These are phyloP conservation scores for Epichloe scottii DNA, from an alignment of 2,329 filamentous ascomycete genomes.

Conservation along the genomic window DNA sequence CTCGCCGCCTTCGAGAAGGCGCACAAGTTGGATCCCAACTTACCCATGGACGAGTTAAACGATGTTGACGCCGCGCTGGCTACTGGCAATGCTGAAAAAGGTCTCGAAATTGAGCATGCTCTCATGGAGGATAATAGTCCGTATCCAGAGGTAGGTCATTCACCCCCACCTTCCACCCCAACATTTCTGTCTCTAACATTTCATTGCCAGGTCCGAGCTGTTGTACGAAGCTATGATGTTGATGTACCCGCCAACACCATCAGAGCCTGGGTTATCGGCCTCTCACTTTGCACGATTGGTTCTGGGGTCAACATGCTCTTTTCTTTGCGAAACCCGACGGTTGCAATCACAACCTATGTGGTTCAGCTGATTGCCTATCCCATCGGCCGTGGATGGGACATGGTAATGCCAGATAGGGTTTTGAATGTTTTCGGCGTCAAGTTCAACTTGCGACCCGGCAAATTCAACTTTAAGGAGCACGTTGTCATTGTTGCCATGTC, in stretches of 20 bases:
- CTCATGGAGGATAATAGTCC: conserved; percentile 53
- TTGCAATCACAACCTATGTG: conserved; percentile 48
- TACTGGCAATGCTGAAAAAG: conserved; percentile 41
- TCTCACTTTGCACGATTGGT: conserved; percentile 49
- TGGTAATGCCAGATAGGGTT: conserved; percentile 39
- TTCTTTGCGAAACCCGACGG: conserved; percentile 44
- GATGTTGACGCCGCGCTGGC: conserved; percentile 46
- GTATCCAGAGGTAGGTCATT: conserved; percentile 44
- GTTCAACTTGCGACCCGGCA: conserved; percentile 43
- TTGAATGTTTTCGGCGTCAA: conserved; percentile 39
- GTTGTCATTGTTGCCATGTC: conserved; percentile 52
- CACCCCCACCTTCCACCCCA: too few species aligned
- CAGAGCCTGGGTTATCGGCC: conserved; percentile 50
- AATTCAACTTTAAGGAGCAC: conserved; percentile 51
- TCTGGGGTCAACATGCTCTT: conserved; percentile 51
- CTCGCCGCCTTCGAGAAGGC: conserved; percentile 46
- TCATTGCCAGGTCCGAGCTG: conserved; percentile 42
- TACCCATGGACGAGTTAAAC: conserved; percentile 49
- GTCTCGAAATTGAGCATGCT: conserved; percentile 43
- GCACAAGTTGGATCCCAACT: conserved; percentile 52
- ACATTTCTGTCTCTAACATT: background rate
- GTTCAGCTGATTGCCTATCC: conserved; percentile 51
- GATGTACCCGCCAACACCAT: conserved; percentile 53
- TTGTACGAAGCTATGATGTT: conserved; percentile 52
- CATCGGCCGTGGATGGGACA: conserved; percentile 40